phyloP scores from a whole-genome alignment of 768 basidiomycete species.

The Amanita fuliginea region DNA sequence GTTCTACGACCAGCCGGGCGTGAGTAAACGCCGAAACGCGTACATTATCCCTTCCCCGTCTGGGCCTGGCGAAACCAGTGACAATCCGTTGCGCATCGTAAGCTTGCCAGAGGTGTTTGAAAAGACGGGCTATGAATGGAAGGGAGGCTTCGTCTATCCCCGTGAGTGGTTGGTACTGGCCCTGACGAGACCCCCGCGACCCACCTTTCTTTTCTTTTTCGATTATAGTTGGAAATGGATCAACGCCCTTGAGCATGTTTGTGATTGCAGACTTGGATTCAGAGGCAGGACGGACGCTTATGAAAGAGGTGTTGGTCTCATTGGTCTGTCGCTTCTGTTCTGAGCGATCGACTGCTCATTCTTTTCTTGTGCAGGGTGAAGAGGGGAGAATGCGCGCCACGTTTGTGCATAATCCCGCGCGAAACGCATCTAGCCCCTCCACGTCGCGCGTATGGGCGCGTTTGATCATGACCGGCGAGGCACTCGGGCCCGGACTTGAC shows the following conservation, averaged over 20 bases:
- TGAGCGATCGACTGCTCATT: neutral
- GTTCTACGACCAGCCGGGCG: slow-evolving; percentile 84
- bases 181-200: neutral
- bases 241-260: slow-evolving; percentile 38
- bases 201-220: neutral
- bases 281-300: slow-evolving; percentile 40
- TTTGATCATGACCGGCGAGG: slow-evolving; percentile 27
- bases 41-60: slow-evolving; percentile 54
- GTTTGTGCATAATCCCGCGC: slow-evolving; percentile 63
- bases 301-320: slow-evolving; percentile 55
- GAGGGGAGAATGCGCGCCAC: slow-evolving; percentile 48
- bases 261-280: slow-evolving; percentile 75
- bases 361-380: slow-evolving; percentile 21
- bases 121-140: slow-evolving; percentile 26
- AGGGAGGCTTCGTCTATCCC: slow-evolving; percentile 6
- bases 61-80: slow-evolving; percentile 22
- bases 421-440: neutral
- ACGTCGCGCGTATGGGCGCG: slow-evolving; percentile 39
- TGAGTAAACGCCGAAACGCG: slow-evolving; percentile 58
- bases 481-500: neutral
- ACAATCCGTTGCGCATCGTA: slow-evolving; percentile 29
- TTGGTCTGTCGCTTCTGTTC: slow-evolving; percentile 32
- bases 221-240: slow-evolving; percentile 18
- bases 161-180: slow-evolving; percentile 6
- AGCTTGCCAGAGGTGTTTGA: slow-evolving; percentile 46